These are phyloP conservation scores for Nakazawaea ernobii DNA, from an alignment of 805 yeast genomes.

Conservation along the genomic window DNA sequence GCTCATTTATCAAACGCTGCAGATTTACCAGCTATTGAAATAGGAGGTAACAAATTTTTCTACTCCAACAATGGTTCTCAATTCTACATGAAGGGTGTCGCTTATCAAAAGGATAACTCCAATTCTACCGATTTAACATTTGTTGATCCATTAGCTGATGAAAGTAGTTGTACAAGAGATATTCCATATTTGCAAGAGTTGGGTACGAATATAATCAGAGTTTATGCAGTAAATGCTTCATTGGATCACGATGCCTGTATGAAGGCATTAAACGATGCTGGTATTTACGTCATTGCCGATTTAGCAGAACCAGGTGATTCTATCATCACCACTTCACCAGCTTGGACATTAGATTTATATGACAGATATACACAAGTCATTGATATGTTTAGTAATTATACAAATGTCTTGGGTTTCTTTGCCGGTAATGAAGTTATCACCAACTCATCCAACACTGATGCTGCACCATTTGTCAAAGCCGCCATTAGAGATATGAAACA, in stretches of 20 bases:
- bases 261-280: slow-evolving; percentile 70
- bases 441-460: slow-evolving; percentile 73
- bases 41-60: slow-evolving; percentile 73
- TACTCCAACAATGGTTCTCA: slow-evolving; percentile 67
- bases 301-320: slow-evolving; percentile 80
- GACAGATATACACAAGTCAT: slow-evolving; percentile 77
- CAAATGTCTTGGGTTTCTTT: slow-evolving; percentile 86
- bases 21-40: slow-evolving; percentile 46
- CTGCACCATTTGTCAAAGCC: slow-evolving; percentile 94
- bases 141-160: slow-evolving; percentile 77
- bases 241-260: slow-evolving; percentile 74
- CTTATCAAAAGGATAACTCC: slow-evolving; percentile 71
- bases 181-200: slow-evolving; percentile 67
- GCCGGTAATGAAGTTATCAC: slow-evolving; percentile 98
- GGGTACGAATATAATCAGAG: slow-evolving; percentile 74
- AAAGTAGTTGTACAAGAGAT: slow-evolving; percentile 69
- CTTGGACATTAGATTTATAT: slow-evolving; percentile 69
- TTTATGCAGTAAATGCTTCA: slow-evolving; percentile 76
- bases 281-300: slow-evolving; percentile 89
- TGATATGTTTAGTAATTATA: slow-evolving; percentile 70
- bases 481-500: slow-evolving; percentile 85
- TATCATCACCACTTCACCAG: slow-evolving; percentile 70
- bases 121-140: slow-evolving; percentile 29
- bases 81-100: slow-evolving; percentile 83
- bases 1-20: slow-evolving; percentile 18